Evolutionary conservation across 257 asterid genomes (phyloP).

Genomic region (Solanum neorickii): DNA sequence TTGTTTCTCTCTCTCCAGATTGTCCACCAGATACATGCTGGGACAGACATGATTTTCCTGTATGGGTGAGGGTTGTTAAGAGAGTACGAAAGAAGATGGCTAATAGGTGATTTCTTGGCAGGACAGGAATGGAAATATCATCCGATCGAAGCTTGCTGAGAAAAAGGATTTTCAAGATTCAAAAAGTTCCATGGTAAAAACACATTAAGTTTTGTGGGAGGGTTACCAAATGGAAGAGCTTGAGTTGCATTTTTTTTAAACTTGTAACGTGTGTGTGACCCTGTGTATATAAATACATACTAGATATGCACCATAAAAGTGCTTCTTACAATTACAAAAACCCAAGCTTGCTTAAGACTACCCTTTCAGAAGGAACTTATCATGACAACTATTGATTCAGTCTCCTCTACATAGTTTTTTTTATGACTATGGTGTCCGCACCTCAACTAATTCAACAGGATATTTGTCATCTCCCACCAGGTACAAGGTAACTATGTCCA

Average conservation of each 20-base stretch:
- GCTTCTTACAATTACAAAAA: background rate
- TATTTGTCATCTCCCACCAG: background rate
- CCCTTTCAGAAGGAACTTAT: background rate
- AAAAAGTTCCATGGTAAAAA: background rate
- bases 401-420: background rate
- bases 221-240: background rate
- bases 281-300: background rate
- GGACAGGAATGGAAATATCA: background rate
- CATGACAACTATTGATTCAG: background rate
- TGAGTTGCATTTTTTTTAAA: background rate
- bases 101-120: background rate
- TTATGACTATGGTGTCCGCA: background rate
- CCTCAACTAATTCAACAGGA: background rate
- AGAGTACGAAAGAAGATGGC: background rate
- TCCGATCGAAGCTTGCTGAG: background rate
- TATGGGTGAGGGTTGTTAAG: background rate
- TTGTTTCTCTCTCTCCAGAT: background rate
- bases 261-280: background rate
- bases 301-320: background rate
- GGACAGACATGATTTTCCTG: background rate
- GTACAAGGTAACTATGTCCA: background rate
- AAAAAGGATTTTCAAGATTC: background rate
- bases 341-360: background rate
- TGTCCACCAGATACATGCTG: background rate
- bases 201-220: background rate